Evolutionary conservation across 176 grass and related monocot genomes (phyloP).

Genomic region (Aegilops speltoides): DNA sequence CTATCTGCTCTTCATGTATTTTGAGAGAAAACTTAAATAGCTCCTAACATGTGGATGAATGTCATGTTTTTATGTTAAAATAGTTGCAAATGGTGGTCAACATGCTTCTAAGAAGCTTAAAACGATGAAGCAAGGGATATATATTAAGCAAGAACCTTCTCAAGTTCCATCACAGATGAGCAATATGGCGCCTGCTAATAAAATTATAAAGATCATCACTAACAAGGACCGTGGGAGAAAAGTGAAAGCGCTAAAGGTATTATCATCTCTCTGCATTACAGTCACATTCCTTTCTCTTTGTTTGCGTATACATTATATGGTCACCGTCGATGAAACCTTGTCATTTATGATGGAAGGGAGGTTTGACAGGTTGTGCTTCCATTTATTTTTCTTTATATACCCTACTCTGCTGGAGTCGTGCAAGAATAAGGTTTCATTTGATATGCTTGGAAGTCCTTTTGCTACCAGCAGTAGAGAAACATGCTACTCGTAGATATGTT

Average conservation of each 20-base stretch:
- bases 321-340: conserved; percentile 5
- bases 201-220: conserved; percentile 77
- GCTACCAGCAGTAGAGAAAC: conserved; percentile 13
- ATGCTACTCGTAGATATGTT: not conserved
- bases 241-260: conserved; percentile 67
- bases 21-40: conserved; percentile 23
- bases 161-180: conserved; percentile 74
- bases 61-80: conserved; percentile 32
- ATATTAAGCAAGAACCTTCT: conserved; percentile 59
- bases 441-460: not conserved
- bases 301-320: not conserved
- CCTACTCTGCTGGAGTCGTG: not conserved
- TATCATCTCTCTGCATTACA: not conserved
- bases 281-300: conserved; percentile 10
- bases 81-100: conserved; percentile 67
- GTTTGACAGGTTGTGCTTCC: not conserved
- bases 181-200: conserved; percentile 74
- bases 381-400: conserved; percentile 12
- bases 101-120: conserved; percentile 81
- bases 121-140: conserved; percentile 54
- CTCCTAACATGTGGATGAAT: conserved; percentile 17
- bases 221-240: conserved; percentile 74
- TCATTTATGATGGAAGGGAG: not conserved
- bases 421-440: conserved; percentile 7
- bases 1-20: conserved; percentile 20